A percentile compares a stretch with the other conserved stretches of the same genome.
These are phyloP conservation scores for Podospora anserina DNA, from an alignment of 495 filamentous ascomycete genomes.

Conservation along the genomic window DNA sequence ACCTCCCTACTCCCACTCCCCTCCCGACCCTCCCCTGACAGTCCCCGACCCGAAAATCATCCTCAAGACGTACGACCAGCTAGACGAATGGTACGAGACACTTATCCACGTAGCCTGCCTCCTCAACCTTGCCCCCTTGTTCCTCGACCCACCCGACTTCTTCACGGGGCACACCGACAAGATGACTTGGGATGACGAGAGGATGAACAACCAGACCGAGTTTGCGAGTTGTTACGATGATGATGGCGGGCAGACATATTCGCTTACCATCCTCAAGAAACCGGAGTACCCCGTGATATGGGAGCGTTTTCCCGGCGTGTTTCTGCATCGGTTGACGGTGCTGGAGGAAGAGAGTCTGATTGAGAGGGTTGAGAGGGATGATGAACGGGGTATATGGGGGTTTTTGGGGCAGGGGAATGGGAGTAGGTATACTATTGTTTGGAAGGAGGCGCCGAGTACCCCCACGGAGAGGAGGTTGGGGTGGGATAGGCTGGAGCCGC, in stretches of 20 bases:
- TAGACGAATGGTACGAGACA: not conserved
- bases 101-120: not conserved
- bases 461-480: not conserved
- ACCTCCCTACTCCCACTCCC: not conserved
- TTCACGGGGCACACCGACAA: no score
- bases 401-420: not conserved
- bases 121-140: not conserved
- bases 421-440: not conserved
- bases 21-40: not conserved
- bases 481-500: not conserved
- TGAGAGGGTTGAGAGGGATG: not conserved
- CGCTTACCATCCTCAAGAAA: no score
- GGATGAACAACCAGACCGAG: no score
- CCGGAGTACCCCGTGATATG: not conserved
- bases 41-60: not conserved
- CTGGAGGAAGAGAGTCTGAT: not conserved
- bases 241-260: no score
- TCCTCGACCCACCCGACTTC: not conserved
- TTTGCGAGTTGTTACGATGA: no score
- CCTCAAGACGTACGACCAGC: not conserved
- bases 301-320: not conserved
- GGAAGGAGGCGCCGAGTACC: not conserved
- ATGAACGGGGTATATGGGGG: not conserved
- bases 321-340: not conserved
- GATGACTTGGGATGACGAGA: no score